These are phyloP conservation scores for Penicillium sp. DNA, from an alignment of 2,329 filamentous ascomycete genomes.

Conservation along the genomic window DNA sequence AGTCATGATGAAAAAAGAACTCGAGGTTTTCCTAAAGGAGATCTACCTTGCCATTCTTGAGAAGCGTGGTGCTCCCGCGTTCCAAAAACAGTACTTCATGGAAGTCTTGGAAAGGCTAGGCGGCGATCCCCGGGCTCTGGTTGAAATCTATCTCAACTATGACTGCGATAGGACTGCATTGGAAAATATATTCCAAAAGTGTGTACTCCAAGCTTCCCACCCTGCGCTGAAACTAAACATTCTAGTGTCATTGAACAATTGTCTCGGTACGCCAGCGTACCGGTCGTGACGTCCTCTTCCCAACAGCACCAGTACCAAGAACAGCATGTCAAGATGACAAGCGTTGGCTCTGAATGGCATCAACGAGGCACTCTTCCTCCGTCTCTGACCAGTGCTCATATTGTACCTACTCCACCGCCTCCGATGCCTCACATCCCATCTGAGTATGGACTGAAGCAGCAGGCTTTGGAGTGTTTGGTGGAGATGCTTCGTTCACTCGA, in stretches of 20 bases:
- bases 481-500: conserved; percentile 87
- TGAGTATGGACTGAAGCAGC: conserved; percentile 88
- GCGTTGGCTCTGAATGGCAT: conserved; percentile 75
- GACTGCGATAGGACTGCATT: conserved; percentile 90
- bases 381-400: conserved; percentile 76
- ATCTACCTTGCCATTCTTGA: conserved; percentile 93
- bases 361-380: conserved; percentile 82
- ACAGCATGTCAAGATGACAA: conserved; percentile 62
- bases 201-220: conserved; percentile 9
- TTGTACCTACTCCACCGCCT: conserved; percentile 54
- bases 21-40: conserved; percentile 96
- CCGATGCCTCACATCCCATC: conserved; percentile 69
- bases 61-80: conserved; percentile 78
- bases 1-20: conserved; percentile 95
- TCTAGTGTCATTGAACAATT: conserved; percentile 83
- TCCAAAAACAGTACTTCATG: conserved; percentile 92
- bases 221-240: conserved; percentile 4
- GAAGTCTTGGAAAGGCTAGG: conserved; percentile 81
- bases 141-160: conserved; percentile 97
- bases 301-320: conserved; percentile 90
- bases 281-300: conserved; percentile 70
- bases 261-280: conserved; percentile 78
- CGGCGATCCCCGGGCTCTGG: conserved; percentile 80
- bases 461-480: conserved; percentile 84
- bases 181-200: conserved; percentile 91